phyloP scores from a whole-genome alignment of 2,329 filamentous ascomycete species.

The Claviceps sp. region DNA sequence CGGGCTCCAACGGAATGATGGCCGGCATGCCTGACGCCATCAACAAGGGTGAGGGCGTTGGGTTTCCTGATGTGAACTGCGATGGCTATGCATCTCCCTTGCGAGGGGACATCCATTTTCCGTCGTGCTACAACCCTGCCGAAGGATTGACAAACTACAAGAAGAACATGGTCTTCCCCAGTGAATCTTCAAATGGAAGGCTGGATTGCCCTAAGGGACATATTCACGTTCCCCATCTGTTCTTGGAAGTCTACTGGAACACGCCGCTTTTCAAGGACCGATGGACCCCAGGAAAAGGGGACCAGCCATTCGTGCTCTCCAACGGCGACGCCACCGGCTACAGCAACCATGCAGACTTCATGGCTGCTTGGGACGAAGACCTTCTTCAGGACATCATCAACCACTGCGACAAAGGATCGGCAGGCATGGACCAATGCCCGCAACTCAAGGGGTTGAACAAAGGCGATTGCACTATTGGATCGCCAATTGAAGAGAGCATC shows the following conservation, averaged over 20 bases:
- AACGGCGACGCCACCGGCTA: slow-evolving; percentile 60
- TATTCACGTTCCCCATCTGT: slow-evolving; percentile 42
- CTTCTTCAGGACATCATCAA: slow-evolving; percentile 55
- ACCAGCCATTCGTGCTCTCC: slow-evolving; percentile 53
- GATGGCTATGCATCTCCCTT: slow-evolving; percentile 47
- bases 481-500: slow-evolving; percentile 32
- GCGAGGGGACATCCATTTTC: slow-evolving; percentile 57
- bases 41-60: slow-evolving; percentile 43
- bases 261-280: slow-evolving; percentile 37
- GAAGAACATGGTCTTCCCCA: slow-evolving; percentile 55
- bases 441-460: slow-evolving; percentile 30
- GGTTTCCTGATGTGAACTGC: slow-evolving; percentile 60
- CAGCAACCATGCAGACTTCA: slow-evolving; percentile 58
- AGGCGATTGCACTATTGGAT: slow-evolving; percentile 36
- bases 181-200: slow-evolving; percentile 29
- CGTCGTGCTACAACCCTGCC: slow-evolving; percentile 58
- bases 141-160: slow-evolving; percentile 45
- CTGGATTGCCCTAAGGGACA: slow-evolving; percentile 41
- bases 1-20: slow-evolving; percentile 37
- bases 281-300: slow-evolving; percentile 40
- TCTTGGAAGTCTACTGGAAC: slow-evolving; percentile 49
- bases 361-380: slow-evolving; percentile 56
- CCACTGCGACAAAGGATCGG: slow-evolving; percentile 46
- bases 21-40: slow-evolving; percentile 41
- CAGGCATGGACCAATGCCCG: slow-evolving; percentile 50